Conservation (phyloP, 208 protist species). For the Trypanosoma boissoni region DNA sequence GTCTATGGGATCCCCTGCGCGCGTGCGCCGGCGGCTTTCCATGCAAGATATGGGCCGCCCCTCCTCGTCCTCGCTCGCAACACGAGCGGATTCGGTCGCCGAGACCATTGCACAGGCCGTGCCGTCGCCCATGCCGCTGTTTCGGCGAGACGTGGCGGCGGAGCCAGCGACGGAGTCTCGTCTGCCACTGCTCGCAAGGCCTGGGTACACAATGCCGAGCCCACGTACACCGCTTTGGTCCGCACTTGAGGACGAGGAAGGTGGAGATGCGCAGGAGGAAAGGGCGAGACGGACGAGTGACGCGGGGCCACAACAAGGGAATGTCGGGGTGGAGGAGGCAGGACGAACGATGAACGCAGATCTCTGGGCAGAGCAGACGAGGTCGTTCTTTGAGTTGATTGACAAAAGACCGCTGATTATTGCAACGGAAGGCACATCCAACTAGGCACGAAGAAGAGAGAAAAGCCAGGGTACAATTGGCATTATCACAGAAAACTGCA, state of each 20-base stretch:
- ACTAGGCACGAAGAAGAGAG: background rate
- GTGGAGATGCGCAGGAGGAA: conserved; percentile 11
- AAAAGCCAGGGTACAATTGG: background rate
- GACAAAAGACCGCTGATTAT: conserved; percentile 50
- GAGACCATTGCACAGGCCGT: conserved; percentile 7
- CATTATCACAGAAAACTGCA: too few relatives aligned
- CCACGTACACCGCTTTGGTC: conserved; percentile 62
- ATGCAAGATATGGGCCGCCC: conserved; percentile 9
- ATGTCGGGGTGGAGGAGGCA: conserved; percentile 1
- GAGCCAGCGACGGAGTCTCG: conserved; percentile 69
- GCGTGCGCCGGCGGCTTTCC: conserved; percentile 22
- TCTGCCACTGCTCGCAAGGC: conserved; percentile 23
- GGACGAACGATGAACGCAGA: conserved; percentile 21
- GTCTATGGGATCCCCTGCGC: background rate
- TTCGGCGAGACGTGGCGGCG: conserved; percentile 29
- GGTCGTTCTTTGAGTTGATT: conserved; percentile 64
- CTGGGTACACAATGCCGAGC: conserved; percentile 48
- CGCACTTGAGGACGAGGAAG: conserved; percentile 26
- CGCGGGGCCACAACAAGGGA: background rate
- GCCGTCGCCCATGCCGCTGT: background rate
- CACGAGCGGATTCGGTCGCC: background rate
- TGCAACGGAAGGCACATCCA: conserved; percentile 3
- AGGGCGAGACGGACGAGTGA: background rate
- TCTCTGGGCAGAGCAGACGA: conserved; percentile 43
- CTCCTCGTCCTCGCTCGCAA: background rate